These are phyloP conservation scores for Acacia confusa DNA, from an alignment of 306 rosid genomes.

Conservation along the genomic window DNA sequence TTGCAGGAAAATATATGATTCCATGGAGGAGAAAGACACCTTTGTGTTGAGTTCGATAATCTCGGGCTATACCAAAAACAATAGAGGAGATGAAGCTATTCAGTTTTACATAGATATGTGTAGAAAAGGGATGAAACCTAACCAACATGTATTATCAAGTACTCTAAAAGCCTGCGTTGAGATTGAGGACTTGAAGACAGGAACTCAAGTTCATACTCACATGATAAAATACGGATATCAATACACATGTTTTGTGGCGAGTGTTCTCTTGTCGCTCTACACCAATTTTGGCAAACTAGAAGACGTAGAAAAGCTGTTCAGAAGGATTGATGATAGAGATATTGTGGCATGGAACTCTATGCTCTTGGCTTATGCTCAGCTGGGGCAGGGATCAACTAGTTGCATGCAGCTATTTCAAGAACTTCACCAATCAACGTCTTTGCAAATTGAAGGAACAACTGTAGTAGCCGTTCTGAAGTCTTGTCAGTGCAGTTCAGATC, in stretches of 20 bases:
- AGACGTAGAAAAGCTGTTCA: conserved; percentile 47
- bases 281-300: conserved; percentile 39
- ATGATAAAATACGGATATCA: conserved; percentile 46
- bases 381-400: conserved; percentile 37
- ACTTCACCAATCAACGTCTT: conserved; percentile 27
- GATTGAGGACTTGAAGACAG: conserved; percentile 38
- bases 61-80: conserved; percentile 45
- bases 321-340: conserved; percentile 44
- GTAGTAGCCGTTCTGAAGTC: conserved; percentile 30
- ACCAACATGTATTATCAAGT: conserved; percentile 50
- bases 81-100: conserved; percentile 50
- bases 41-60: conserved; percentile 57
- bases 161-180: conserved; percentile 53
- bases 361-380: conserved; percentile 46
- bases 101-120: conserved; percentile 47
- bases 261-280: conserved; percentile 45
- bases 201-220: conserved; percentile 50
- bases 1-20: conserved; percentile 42
- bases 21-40: conserved; percentile 50
- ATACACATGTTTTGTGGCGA: conserved; percentile 46
- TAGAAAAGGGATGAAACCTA: conserved; percentile 43
- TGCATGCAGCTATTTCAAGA: conserved; percentile 41
- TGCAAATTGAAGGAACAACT: not conserved
- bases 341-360: conserved; percentile 56
- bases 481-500: conserved; percentile 42